A percentile compares a stretch with the other conserved stretches of the same genome.
Conservation (phyloP, 495 filamentous ascomycete genomes). For the Podospora australis region DNA sequence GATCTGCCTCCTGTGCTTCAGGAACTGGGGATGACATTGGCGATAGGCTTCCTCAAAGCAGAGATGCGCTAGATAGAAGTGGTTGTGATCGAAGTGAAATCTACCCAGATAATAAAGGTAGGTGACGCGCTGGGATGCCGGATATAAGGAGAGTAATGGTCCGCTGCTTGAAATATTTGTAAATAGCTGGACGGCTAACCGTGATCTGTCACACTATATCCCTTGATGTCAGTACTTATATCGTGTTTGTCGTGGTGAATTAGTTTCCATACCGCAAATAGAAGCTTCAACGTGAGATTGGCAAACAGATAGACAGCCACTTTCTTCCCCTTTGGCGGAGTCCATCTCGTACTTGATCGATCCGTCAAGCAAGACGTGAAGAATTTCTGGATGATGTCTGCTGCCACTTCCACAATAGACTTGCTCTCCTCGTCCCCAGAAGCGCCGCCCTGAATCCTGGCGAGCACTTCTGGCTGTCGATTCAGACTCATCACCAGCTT, state of each 20-base stretch:
- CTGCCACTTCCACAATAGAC: conserved; percentile 75
- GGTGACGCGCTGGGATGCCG: conserved; percentile 81
- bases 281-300: conserved; percentile 81
- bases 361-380: conserved; percentile 89
- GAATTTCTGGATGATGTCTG: conserved; percentile 80
- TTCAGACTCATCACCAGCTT: conserved; percentile 76
- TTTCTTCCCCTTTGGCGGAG: conserved; percentile 72
- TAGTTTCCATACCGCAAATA: conserved; percentile 60
- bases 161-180: conserved; percentile 79
- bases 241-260: neutral
- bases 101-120: conserved; percentile 93
- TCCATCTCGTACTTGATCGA: conserved; percentile 54
- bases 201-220: conserved; percentile 51
- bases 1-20: conserved; percentile 68
- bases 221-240: conserved; percentile 1
- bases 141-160: conserved; percentile 69
- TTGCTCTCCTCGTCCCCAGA: conserved; percentile 54
- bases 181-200: conserved; percentile 76
- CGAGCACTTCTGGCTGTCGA: conserved; percentile 62
- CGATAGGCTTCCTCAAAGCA: conserved; percentile 74
- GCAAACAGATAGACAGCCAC: conserved; percentile 84
- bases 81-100: conserved; percentile 73
- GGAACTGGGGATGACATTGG: conserved; percentile 61
- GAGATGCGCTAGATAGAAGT: conserved; percentile 67
- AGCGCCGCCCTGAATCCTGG: conserved; percentile 43